phyloP scores from a whole-genome alignment of 2,329 filamentous ascomycete genomes.

The Fusarium caatingaense region DNA sequence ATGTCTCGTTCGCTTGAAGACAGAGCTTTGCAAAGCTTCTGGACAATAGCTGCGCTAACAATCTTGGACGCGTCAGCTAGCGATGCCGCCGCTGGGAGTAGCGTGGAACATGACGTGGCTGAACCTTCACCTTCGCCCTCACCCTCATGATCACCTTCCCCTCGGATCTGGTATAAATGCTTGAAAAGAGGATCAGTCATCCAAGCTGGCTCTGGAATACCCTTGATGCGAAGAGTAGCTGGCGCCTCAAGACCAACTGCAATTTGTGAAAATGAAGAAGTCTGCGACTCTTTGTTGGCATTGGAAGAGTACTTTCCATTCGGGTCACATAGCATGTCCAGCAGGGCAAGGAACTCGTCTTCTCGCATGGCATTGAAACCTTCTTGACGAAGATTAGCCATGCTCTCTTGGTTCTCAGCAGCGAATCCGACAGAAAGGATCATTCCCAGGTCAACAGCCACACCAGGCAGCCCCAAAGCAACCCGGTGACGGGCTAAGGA shows the following conservation, averaged over 20 bases:
- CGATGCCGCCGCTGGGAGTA: not conserved
- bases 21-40: conserved; percentile 8
- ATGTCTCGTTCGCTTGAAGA: conserved; percentile 44
- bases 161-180: conserved; percentile 1
- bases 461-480: conserved; percentile 36
- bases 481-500: conserved; percentile 5
- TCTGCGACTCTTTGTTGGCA: not conserved
- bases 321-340: conserved; percentile 5
- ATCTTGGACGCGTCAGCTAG: not conserved
- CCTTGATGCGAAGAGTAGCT: conserved; percentile 1
- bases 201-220: not conserved
- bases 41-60: not conserved
- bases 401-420: conserved; percentile 54
- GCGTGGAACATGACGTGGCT: not conserved
- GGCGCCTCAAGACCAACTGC: conserved; percentile 3
- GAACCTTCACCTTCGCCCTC: not conserved
- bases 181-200: conserved; percentile 1
- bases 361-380: conserved; percentile 7
- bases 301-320: not conserved
- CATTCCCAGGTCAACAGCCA: conserved; percentile 64
- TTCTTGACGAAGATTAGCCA: conserved; percentile 3
- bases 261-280: not conserved
- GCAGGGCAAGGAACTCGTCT: conserved; percentile 2
- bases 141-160: not conserved
- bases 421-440: conserved; percentile 64